Conservation (phyloP, 2,329 filamentous ascomycete genomes). For the Periconia sp. region DNA sequence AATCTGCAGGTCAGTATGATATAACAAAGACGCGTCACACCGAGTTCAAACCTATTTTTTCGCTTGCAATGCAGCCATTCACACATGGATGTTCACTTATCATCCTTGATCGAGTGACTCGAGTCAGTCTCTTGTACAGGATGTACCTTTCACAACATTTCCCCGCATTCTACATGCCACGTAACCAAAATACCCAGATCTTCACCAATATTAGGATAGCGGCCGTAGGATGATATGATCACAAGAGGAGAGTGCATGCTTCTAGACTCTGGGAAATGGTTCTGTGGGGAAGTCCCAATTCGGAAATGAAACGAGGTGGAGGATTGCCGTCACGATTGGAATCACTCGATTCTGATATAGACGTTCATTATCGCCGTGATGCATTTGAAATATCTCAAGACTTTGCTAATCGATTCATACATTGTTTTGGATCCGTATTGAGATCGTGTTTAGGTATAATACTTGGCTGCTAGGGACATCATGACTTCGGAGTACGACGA, state of each 20-base stretch:
- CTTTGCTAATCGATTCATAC: too few species aligned
- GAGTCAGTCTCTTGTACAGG: slow-evolving; percentile 11
- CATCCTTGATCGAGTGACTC: slow-evolving; percentile 20
- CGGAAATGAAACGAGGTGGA: too few species aligned
- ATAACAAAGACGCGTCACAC: background rate
- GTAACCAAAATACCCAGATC: slow-evolving; percentile 21
- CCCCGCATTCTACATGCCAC: slow-evolving; percentile 22
- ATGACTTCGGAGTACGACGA: slow-evolving; percentile 22
- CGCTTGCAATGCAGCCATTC: background rate
- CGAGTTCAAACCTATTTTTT: background rate
- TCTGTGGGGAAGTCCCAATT: too few species aligned
- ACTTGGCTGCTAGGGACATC: background rate
- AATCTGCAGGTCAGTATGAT: background rate
- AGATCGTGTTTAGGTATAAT: background rate
- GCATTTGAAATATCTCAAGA: too few species aligned
- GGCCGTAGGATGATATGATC: background rate
- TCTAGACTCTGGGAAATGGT: too few species aligned
- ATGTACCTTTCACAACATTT: slow-evolving; percentile 8
- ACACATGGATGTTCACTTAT: background rate
- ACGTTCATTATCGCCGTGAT: too few species aligned
- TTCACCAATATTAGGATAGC: slow-evolving; percentile 11
- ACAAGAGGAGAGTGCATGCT: background rate
- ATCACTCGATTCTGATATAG: too few species aligned
- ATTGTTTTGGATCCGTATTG: background rate
- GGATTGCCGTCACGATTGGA: too few species aligned